These are phyloP conservation scores for Ustilago lituana DNA, from an alignment of 1,284 basidiomycete species.

Conservation along the genomic window DNA sequence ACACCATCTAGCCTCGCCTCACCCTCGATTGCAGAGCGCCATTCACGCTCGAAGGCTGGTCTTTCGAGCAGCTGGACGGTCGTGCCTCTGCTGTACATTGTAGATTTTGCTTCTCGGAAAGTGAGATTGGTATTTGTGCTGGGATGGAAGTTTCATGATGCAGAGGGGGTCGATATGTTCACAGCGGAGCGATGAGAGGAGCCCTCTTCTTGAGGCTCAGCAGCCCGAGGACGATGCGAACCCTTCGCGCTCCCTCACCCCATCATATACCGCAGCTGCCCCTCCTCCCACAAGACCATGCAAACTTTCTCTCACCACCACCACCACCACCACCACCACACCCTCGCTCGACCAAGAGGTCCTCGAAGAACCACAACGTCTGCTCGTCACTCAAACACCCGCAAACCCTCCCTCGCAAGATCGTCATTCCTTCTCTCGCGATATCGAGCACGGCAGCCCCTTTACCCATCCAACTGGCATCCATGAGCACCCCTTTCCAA, in stretches of 20 bases:
- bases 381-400: conserved; percentile 8
- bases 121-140: too few species aligned
- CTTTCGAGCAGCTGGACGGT: too few species aligned
- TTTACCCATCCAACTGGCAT: conserved; percentile 5
- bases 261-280: conserved; percentile 9
- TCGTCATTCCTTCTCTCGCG: conserved; percentile 11
- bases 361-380: conserved; percentile 17
- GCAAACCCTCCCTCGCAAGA: not conserved
- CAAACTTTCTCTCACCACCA: conserved; percentile 28
- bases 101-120: too few species aligned
- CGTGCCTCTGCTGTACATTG: too few species aligned
- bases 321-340: not conserved
- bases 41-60: too few species aligned
- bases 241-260: conserved; percentile 18
- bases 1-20: too few species aligned
- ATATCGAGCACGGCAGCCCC: conserved; percentile 22
- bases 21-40: too few species aligned
- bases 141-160: conserved; percentile 16
- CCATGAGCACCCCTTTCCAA: conserved; percentile 43
- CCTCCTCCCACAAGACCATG: conserved; percentile 11
- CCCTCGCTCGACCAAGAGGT: conserved; percentile 9
- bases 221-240: conserved; percentile 11
- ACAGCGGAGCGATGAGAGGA: conserved; percentile 36
- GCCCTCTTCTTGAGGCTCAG: conserved; percentile 31
- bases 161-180: conserved; percentile 26